phyloP scores from a whole-genome alignment of 176 grass and related monocot species.

The Luzula sylvatica region DNA sequence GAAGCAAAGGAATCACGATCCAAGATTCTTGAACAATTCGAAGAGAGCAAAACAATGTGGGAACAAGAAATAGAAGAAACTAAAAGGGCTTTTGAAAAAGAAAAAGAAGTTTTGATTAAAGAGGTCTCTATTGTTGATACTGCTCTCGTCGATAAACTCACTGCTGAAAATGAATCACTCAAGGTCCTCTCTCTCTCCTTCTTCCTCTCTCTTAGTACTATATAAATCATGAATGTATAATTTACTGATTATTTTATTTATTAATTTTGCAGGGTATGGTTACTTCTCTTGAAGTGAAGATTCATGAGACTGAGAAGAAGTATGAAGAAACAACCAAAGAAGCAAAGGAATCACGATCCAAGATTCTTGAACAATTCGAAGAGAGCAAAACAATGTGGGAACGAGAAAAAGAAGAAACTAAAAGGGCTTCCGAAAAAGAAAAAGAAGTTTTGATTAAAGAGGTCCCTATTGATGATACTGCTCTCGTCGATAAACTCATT shows the following conservation, averaged over 20 bases:
- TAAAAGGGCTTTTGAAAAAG: constrained; percentile 34
- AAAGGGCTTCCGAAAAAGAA: constrained; percentile 33
- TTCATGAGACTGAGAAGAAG: constrained; percentile 60
- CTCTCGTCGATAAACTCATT: constrained; percentile 43
- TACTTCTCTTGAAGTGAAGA: constrained; percentile 58
- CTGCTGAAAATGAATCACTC: constrained; percentile 60
- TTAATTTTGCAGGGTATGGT: constrained; percentile 39
- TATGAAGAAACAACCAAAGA: constrained; percentile 70
- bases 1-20: constrained; percentile 56
- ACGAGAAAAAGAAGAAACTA: constrained; percentile 50
- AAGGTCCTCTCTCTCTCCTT: constrained; percentile 33
- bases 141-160: constrained; percentile 40
- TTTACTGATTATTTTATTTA: too few species aligned
- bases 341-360: constrained; percentile 44
- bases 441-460: constrained; percentile 42
- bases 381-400: constrained; percentile 43
- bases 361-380: constrained; percentile 46
- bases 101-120: constrained; percentile 35
- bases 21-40: constrained; percentile 44
- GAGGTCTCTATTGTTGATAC: constrained; percentile 53
- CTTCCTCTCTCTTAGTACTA: background rate
- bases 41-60: constrained; percentile 44
- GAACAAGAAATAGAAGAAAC: constrained; percentile 48
- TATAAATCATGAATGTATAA: background rate
- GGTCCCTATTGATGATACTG: constrained; percentile 46